Conservation (phyloP, 106 monocot genomes). For the Phalaenopsis aphrodite region DNA sequence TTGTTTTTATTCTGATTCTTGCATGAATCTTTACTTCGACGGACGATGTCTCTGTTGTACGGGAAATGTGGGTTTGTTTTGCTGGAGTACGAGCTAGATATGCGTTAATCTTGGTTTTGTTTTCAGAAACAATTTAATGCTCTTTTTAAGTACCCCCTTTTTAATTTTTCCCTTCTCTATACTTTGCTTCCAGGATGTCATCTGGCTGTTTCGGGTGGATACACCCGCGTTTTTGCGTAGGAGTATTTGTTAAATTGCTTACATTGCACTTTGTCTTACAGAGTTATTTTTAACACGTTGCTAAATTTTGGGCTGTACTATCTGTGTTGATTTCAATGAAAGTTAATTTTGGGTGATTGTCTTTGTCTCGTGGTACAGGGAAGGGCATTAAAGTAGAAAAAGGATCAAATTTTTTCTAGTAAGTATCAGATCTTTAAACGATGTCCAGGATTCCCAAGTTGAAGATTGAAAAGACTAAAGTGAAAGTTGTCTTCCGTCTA, state of each 20-base stretch:
- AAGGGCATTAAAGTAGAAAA: conserved; percentile 10
- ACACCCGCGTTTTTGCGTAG: not conserved
- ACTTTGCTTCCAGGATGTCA: not conserved
- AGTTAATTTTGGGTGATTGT: conserved; percentile 4
- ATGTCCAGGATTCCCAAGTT: conserved; percentile 97
- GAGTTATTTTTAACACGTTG: not conserved
- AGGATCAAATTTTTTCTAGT: conserved; percentile 12
- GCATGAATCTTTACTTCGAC: not conserved
- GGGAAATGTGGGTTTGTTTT: conserved; percentile 1
- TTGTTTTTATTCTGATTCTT: not conserved
- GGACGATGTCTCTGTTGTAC: not conserved
- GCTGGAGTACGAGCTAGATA: not conserved
- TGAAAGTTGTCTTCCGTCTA: conserved; percentile 90
- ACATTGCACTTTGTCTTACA: not conserved
- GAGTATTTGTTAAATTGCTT: not conserved
- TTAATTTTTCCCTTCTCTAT: not conserved
- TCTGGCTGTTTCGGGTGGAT: not conserved
- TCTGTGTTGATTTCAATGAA: conserved; percentile 5
- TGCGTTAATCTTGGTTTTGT: too few species aligned
- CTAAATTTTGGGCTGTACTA: not conserved
- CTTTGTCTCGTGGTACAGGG: conserved; percentile 17
- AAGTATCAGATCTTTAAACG: conserved; percentile 26
- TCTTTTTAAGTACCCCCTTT: not conserved
- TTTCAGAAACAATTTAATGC: not conserved
- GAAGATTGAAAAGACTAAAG: conserved; percentile 91